A percentile compares a stretch with the other conserved stretches of the same genome.
Evolutionary conservation across 2,329 filamentous ascomycete species (phyloP).

Genomic region (Chaetomiaceae sp.): DNA sequence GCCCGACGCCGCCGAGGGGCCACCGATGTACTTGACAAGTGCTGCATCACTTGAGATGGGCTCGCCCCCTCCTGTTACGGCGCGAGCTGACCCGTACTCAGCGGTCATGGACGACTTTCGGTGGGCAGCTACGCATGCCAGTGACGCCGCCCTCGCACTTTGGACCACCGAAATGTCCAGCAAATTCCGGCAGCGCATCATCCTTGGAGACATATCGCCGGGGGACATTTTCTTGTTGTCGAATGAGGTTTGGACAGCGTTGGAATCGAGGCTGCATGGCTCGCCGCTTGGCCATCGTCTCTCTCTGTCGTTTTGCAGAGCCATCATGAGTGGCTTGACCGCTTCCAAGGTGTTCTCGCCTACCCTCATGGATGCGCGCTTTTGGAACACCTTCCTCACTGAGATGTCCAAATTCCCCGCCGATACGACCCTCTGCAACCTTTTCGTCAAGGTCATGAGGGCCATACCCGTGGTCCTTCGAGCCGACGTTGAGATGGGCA

Average conservation of each 20-base stretch:
- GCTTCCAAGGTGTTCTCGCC: conserved; percentile 17
- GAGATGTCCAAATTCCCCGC: conserved; percentile 17
- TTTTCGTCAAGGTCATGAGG: conserved; percentile 16
- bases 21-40: not conserved
- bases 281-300: not conserved
- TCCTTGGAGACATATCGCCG: conserved; percentile 13
- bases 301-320: conserved; percentile 13
- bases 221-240: conserved; percentile 6
- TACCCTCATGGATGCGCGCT: conserved; percentile 4
- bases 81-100: not conserved
- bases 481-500: not conserved
- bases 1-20: not conserved
- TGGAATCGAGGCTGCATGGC: conserved; percentile 14
- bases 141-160: conserved; percentile 2
- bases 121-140: conserved; percentile 1
- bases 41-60: not conserved
- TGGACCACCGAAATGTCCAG: conserved; percentile 27
- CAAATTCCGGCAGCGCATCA: conserved; percentile 16
- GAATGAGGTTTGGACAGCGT: conserved; percentile 12
- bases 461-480: conserved; percentile 7
- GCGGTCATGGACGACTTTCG: conserved; percentile 12
- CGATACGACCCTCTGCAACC: conserved; percentile 15
- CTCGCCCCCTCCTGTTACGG: not conserved
- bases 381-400: conserved; percentile 19
- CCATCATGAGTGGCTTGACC: conserved; percentile 14